A percentile compares a stretch with the other conserved stretches of the same genome.
Evolutionary conservation across 2,329 filamentous ascomycete species (phyloP).

Genomic region (Colletotrichum karsti): DNA sequence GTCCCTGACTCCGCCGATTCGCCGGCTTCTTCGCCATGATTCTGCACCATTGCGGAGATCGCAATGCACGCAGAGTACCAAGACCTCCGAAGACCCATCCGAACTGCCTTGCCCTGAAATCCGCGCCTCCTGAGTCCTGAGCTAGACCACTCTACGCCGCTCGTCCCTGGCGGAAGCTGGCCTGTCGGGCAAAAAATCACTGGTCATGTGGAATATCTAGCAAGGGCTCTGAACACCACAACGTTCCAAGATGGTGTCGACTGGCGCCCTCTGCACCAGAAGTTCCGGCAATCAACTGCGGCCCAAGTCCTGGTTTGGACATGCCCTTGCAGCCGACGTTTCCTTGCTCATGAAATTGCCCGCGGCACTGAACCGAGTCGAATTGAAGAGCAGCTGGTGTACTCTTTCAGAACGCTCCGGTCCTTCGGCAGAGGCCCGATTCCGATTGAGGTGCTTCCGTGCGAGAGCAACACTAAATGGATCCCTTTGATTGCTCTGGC

Average conservation of each 20-base stretch:
- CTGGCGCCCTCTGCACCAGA: slow-evolving; percentile 6
- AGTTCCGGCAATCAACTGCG: slow-evolving; percentile 20
- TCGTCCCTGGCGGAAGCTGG: slow-evolving; percentile 8
- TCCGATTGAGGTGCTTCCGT: neutral
- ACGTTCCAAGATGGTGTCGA: slow-evolving; percentile 8
- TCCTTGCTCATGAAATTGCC: neutral
- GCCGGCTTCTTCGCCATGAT: slow-evolving; percentile 22
- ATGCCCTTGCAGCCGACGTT: neutral
- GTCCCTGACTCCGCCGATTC: slow-evolving; percentile 11
- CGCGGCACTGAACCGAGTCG: neutral
- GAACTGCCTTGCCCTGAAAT: slow-evolving; percentile 8
- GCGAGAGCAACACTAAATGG: neutral
- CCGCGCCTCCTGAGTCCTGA: slow-evolving; percentile 28
- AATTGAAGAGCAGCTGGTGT: neutral
- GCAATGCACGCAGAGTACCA: slow-evolving; percentile 24
- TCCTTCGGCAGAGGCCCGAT: slow-evolving; percentile 10
- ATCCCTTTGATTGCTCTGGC: neutral
- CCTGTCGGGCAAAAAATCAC: slow-evolving; percentile 16
- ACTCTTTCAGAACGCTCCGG: neutral
- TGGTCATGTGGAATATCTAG: slow-evolving; percentile 22
- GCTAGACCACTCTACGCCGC: slow-evolving; percentile 13
- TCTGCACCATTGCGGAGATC: slow-evolving; percentile 25
- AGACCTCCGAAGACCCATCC: slow-evolving; percentile 17
- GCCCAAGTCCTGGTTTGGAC: slow-evolving; percentile 4
- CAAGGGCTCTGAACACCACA: slow-evolving; percentile 9